These are phyloP conservation scores for Ramularia endophylla DNA, from an alignment of 2,329 filamentous ascomycete genomes.

Conservation along the genomic window DNA sequence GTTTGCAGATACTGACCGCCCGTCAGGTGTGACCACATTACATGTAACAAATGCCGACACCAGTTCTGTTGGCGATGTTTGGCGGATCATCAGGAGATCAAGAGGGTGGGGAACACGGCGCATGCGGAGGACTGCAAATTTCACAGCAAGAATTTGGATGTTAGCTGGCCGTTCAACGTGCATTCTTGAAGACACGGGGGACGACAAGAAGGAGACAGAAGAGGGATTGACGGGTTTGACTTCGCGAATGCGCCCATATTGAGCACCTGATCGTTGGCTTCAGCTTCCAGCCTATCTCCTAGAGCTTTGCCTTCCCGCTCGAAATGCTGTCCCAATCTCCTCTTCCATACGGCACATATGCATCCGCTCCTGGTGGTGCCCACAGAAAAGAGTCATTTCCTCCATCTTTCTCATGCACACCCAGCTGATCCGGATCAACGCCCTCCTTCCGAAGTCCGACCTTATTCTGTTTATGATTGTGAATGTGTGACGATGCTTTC, in stretches of 20 bases:
- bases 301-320: constrained; percentile 30
- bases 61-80: constrained; percentile 39
- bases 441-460: constrained; percentile 62
- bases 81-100: constrained; percentile 23
- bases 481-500: constrained; percentile 50
- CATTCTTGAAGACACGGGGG: constrained; percentile 50
- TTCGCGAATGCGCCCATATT: too few relatives aligned
- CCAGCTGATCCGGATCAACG: constrained; percentile 52
- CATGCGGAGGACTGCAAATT: constrained; percentile 26
- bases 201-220: too few relatives aligned
- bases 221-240: too few relatives aligned
- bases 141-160: constrained; percentile 24
- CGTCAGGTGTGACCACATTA: constrained; percentile 37
- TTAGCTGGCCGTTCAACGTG: constrained; percentile 28
- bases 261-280: too few relatives aligned
- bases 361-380: constrained; percentile 40
- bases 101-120: constrained; percentile 24
- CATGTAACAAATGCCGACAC: constrained; percentile 32
- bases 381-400: constrained; percentile 45
- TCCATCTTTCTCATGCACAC: constrained; percentile 38
- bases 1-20: too few relatives aligned
- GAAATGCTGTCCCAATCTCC: constrained; percentile 53
- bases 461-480: constrained; percentile 79
- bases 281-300: neutral
- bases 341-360: constrained; percentile 54